Evolutionary conservation across 768 basidiomycete genomes (phyloP), one percentile per base, ranked within the genome.

Genomic region (Boletus rufocinnamomeus): DNA sequence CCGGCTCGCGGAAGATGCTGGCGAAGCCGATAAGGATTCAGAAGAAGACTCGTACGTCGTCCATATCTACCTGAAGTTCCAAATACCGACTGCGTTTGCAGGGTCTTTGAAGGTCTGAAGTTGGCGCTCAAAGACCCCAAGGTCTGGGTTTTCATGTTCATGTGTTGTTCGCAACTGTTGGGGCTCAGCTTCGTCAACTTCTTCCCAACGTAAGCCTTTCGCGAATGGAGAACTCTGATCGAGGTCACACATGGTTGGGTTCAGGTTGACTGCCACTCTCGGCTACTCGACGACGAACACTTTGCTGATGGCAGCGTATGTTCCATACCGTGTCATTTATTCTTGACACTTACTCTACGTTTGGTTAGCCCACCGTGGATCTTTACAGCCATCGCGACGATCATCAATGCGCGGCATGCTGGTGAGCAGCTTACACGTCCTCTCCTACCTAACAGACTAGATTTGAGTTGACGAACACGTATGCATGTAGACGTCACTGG

Each of bases 11-110:
- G 87, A 88, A 63, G 86, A 88, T 65, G 84, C 82, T 10, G 85
- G 85, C 2, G 85, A 87, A 72, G 85, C 85, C 0, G 86, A 88
- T 62, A 71, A 79, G 63, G 86, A 88, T 61, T 80, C 79, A n/a
- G 67, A 67, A 0, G 72, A 78, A 32, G 85, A 84, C 54, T 83
- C 86, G 86, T 87, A 66, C 40, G 84, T 74, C 16, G 16, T 43
- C 43, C 44, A 32, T 38, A 14, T 35, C 16, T 9, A 11, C 34
- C 21, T n/a, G 30, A 6, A 23, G 16, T 10, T 21, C 19, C 1
- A 19, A n/a, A 51, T 44, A n/a, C 16, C 6, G 16, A 64, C 6
- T 49, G 11, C 35, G 1, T 23, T 28, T 25, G 10, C n/a, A 69
- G 68, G 25, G 6, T 68, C 14, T 60, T 68, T 4, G 63, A 62